Conservation (phyloP, 805 yeast species). For the Lachancea nothofagi region DNA sequence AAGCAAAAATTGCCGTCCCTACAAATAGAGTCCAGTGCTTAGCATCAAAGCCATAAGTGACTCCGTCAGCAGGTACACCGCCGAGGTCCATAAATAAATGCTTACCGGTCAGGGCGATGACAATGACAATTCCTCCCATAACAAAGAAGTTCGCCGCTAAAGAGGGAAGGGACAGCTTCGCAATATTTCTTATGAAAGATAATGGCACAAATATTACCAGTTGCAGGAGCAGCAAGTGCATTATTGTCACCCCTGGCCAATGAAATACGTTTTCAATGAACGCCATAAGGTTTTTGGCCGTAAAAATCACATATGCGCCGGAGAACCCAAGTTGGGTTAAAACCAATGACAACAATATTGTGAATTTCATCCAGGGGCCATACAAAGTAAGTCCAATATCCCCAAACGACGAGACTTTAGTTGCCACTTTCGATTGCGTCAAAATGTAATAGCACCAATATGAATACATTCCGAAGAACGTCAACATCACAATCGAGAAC, state of each 20-base stretch:
- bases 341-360: slow-evolving; percentile 59
- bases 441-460: slow-evolving; percentile 73
- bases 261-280: slow-evolving; percentile 50
- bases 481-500: slow-evolving; percentile 48
- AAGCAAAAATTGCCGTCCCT: slow-evolving; percentile 84
- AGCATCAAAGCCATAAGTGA: slow-evolving; percentile 47
- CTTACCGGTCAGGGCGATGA: slow-evolving; percentile 47
- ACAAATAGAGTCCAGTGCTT: slow-evolving; percentile 64
- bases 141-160: slow-evolving; percentile 67
- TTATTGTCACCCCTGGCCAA: slow-evolving; percentile 32
- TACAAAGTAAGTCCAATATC: slow-evolving; percentile 63
- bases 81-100: slow-evolving; percentile 24
- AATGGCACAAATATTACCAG: slow-evolving; percentile 58
- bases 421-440: slow-evolving; percentile 50
- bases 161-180: slow-evolving; percentile 68
- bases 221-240: slow-evolving; percentile 49
- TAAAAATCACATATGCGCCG: slow-evolving; percentile 75
- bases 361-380: slow-evolving; percentile 58
- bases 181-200: slow-evolving; percentile 68
- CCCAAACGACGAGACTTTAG: slow-evolving; percentile 70
- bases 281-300: slow-evolving; percentile 65
- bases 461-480: slow-evolving; percentile 62
- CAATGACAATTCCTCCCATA: slow-evolving; percentile 58
- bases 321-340: slow-evolving; percentile 75
- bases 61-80: slow-evolving; percentile 47